Evolutionary conservation across 2,329 filamentous ascomycete genomes (phyloP), one percentile per base, ranked within the genome.

Genomic region (Aspergillus awamori): DNA sequence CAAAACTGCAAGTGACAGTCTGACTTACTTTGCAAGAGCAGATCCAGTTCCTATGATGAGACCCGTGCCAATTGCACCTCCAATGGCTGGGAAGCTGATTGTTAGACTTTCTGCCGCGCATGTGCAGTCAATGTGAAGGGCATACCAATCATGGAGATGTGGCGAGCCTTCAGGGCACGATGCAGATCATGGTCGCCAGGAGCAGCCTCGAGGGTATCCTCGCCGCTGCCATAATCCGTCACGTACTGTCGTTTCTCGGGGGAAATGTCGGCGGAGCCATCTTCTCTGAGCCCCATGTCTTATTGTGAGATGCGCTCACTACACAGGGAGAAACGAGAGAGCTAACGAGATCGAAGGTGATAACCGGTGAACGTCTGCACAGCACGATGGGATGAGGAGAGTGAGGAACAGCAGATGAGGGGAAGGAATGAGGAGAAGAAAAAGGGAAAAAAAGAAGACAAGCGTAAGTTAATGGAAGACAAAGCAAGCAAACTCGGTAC

Each of bases 121-220:
- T 17, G 22, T 24, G 2, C 1, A 2, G 2, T 11, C 8, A 22
- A 2, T 13, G 2, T 38, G 15, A 13, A 13, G 15, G 8, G 45
- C 65, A n/a, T 69, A 75, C 72, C 77, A 69, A 79, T 77, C 77
- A 78, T 80, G 26, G 76, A 76, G 60, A 76, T 77, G 60, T 77
- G 76, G 53, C 76, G 74, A 26, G 78, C 72, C 63, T 75, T 76
- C 57, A 79, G 75, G 49, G 75, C 78, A 39, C 79, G 77, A 33
- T 78, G 75, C n/a, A 81, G 73, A 5, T 73, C 72, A 66, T 72
- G 69, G 10, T 72, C 53, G 8, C 59, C 67, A 8, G 67, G 67
- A 8, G 70, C 67, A 8, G 65, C 61, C 8, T 74, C 59, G 13
- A 66, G 63, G 48, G 68, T 69, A 28, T 71, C 67, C 41, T 74